Percentiles rank a stretch among this genome's conserved stretches.
These are phyloP conservation scores for Crithidia brevicula DNA, from an alignment of 208 protist genomes.

Conservation along the genomic window DNA sequence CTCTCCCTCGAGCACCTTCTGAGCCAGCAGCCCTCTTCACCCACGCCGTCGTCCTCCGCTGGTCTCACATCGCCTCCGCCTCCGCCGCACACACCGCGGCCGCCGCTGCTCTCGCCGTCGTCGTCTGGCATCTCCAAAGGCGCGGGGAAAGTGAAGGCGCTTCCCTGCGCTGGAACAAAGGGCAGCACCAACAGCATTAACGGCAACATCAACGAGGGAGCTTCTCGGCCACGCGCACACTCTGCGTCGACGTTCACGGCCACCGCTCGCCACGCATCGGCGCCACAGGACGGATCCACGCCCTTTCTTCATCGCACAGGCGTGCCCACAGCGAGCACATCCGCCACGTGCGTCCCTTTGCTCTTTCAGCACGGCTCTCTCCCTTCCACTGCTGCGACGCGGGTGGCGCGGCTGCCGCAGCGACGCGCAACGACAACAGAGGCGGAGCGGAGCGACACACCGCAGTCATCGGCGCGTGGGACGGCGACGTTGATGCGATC, in stretches of 20 bases:
- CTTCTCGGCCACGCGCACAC: neutral
- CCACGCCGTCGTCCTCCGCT: neutral
- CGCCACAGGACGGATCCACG: too few relatives aligned
- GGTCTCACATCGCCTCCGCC: neutral
- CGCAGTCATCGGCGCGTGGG: neutral
- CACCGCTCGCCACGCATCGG: too few relatives aligned
- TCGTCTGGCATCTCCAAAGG: neutral
- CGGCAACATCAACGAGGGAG: neutral
- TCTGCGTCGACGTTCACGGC: neutral
- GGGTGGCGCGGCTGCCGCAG: neutral
- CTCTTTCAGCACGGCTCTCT: constrained; percentile 2
- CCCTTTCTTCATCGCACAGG: too few relatives aligned
- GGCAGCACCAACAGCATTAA: neutral
- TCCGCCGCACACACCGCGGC: constrained; percentile 7
- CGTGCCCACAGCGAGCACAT: neutral
- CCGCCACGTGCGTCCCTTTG: neutral
- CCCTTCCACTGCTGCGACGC: neutral
- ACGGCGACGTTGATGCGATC: constrained; percentile 15
- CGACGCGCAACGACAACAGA: neutral
- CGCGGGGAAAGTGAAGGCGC: constrained; percentile 1
- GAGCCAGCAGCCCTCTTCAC: neutral
- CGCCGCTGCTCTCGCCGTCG: constrained; percentile 11
- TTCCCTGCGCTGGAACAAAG: neutral
- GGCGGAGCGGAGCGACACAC: neutral
- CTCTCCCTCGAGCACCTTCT: constrained; percentile 12